Evolutionary conservation across 2,329 filamentous ascomycete genomes (phyloP).

Genomic region (Hirsutella thompsonii): DNA sequence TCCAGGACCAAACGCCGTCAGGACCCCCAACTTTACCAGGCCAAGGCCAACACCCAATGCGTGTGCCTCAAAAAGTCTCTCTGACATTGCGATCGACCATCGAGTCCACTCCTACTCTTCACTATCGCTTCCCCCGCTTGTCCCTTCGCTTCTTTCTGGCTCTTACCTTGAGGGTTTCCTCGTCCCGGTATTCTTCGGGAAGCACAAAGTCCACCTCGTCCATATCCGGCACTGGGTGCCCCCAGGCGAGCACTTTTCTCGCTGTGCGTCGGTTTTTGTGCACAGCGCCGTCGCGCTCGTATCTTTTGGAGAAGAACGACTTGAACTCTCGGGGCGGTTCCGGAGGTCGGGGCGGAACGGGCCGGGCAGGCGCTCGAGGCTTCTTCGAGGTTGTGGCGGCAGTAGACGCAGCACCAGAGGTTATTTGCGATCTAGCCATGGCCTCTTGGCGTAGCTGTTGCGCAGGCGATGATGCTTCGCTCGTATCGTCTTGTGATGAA

Average conservation of each 20-base stretch:
- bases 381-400: slow-evolving; percentile 8
- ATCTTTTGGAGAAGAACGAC: slow-evolving; percentile 76
- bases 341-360: slow-evolving; percentile 18
- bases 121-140: neutral
- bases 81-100: too few species aligned
- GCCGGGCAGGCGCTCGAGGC: slow-evolving; percentile 14
- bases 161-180: slow-evolving; percentile 36
- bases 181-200: slow-evolving; percentile 49
- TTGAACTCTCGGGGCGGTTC: slow-evolving; percentile 50
- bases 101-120: neutral
- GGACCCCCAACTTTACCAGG: too few species aligned
- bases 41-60: too few species aligned
- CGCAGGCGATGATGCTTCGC: slow-evolving; percentile 31
- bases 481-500: slow-evolving; percentile 44
- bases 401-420: too few species aligned
- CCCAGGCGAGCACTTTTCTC: slow-evolving; percentile 67
- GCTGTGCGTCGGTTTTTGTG: slow-evolving; percentile 56
- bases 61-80: too few species aligned
- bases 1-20: neutral
- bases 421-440: slow-evolving; percentile 35
- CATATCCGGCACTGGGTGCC: slow-evolving; percentile 64
- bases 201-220: slow-evolving; percentile 60
- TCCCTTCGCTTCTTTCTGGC: slow-evolving; percentile 1
- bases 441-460: slow-evolving; percentile 67
- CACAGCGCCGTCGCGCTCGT: slow-evolving; percentile 70